Percentiles rank a stretch among this genome's conserved stretches.
Evolutionary conservation across 2,329 filamentous ascomycete species (phyloP).

Genomic region (Aspergillus quadricinctus): DNA sequence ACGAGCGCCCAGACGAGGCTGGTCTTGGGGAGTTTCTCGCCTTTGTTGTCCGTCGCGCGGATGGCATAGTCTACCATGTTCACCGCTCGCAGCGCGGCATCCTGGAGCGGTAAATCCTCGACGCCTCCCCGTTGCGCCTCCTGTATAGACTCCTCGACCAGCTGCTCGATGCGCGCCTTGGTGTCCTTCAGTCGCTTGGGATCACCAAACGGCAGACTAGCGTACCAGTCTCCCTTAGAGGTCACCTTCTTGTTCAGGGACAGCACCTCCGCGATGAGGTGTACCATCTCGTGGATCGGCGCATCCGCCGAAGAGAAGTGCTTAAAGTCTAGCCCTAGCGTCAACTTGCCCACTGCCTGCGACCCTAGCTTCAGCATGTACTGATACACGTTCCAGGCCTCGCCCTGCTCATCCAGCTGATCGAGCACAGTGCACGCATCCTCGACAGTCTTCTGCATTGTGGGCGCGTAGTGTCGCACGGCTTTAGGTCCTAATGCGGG

Average conservation of each 20-base stretch:
- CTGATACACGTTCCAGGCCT: constrained; percentile 47
- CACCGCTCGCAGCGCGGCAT: constrained; percentile 42
- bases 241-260: constrained; percentile 58
- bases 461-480: constrained; percentile 56
- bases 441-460: constrained; percentile 54
- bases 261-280: constrained; percentile 48
- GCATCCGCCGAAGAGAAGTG: constrained; percentile 44
- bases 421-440: constrained; percentile 48
- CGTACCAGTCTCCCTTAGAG: constrained; percentile 54
- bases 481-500: constrained; percentile 57
- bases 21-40: constrained; percentile 48
- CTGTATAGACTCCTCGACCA: constrained; percentile 21
- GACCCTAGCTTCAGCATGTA: constrained; percentile 49
- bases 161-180: constrained; percentile 14
- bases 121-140: constrained; percentile 18
- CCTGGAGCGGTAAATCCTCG: constrained; percentile 29
- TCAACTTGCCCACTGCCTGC: constrained; percentile 43
- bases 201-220: constrained; percentile 55
- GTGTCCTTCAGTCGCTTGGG: constrained; percentile 38
- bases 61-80: constrained; percentile 50
- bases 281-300: constrained; percentile 50
- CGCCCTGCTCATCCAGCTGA: constrained; percentile 43
- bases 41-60: constrained; percentile 51
- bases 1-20: constrained; percentile 41
- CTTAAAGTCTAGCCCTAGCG: constrained; percentile 42